Percentiles rank a stretch among this genome's conserved stretches.
Conservation (phyloP, 2,329 filamentous ascomycete genomes). For the Simplicillium sp. region DNA sequence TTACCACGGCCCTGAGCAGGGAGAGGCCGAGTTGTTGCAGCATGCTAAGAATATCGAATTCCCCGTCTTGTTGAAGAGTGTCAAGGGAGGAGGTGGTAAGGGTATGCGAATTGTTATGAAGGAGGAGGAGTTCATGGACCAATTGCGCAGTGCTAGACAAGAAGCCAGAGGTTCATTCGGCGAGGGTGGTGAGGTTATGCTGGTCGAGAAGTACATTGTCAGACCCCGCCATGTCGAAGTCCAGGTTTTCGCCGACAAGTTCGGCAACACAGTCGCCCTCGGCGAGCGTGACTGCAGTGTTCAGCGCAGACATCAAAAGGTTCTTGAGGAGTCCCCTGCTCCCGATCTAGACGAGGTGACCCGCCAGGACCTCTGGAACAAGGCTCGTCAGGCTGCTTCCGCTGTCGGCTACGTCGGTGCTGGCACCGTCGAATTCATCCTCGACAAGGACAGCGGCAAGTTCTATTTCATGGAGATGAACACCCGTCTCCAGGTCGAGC, state of each 20-base stretch:
- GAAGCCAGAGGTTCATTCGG: conserved; percentile 74
- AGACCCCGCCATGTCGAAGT: conserved; percentile 80
- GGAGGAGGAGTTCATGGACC: conserved; percentile 58
- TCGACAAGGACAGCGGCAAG: conserved; percentile 70
- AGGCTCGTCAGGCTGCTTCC: conserved; percentile 55
- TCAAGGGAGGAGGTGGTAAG: conserved; percentile 74
- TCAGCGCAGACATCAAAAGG: conserved; percentile 81
- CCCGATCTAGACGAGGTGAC: conserved; percentile 53
- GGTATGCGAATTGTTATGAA: conserved; percentile 68
- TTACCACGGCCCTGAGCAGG: conserved; percentile 84
- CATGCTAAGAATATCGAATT: conserved; percentile 65
- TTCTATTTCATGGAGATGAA: conserved; percentile 83
- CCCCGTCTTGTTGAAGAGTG: conserved; percentile 70
- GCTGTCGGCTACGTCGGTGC: conserved; percentile 84
- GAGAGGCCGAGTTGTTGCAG: conserved; percentile 46
- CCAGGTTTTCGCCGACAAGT: conserved; percentile 78
- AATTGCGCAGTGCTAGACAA: conserved; percentile 63
- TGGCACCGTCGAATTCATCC: conserved; percentile 83
- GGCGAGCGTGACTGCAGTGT: conserved; percentile 85
- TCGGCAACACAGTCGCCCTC: conserved; percentile 71
- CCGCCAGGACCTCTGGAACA: conserved; percentile 53
- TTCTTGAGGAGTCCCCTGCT: conserved; percentile 81
- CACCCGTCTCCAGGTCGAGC: conserved; percentile 89
- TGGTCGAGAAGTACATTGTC: conserved; percentile 76
- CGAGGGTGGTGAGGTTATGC: conserved; percentile 67